phyloP scores from a whole-genome alignment of 2,329 filamentous ascomycete species.

The Aspergillus jensenii region DNA sequence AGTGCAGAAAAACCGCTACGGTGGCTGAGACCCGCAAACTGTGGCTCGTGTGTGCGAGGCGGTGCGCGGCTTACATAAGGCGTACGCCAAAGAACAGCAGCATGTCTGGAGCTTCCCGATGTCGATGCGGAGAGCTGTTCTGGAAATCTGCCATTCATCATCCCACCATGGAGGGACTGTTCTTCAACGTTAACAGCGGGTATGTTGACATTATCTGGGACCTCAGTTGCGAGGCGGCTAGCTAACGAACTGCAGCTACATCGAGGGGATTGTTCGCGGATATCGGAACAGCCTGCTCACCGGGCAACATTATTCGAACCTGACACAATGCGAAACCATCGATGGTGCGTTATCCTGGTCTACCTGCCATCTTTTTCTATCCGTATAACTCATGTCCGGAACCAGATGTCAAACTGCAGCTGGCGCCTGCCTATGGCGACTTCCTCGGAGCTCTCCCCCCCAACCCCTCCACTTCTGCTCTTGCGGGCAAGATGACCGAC shows the following conservation, averaged over 20 bases:
- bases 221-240: not conserved
- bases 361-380: not conserved
- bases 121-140: slow-evolving; percentile 14
- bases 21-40: slow-evolving; percentile 27
- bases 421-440: slow-evolving; percentile 94
- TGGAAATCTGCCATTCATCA: slow-evolving; percentile 19
- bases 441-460: slow-evolving; percentile 91
- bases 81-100: slow-evolving; percentile 12
- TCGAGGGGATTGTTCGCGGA: slow-evolving; percentile 95
- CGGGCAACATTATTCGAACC: slow-evolving; percentile 85
- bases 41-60: slow-evolving; percentile 11
- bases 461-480: slow-evolving; percentile 92
- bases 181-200: slow-evolving; percentile 94
- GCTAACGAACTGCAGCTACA: slow-evolving; percentile 63
- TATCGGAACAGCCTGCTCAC: slow-evolving; percentile 94
- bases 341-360: slow-evolving; percentile 64
- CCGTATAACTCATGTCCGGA: slow-evolving; percentile 2
- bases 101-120: slow-evolving; percentile 7
- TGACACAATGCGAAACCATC: slow-evolving; percentile 96
- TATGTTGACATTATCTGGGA: slow-evolving; percentile 38
- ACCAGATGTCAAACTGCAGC: slow-evolving; percentile 93
- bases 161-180: slow-evolving; percentile 77
- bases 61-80: slow-evolving; percentile 32
- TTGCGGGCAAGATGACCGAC: slow-evolving; percentile 93
- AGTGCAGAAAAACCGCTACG: slow-evolving; percentile 35